phyloP scores from a whole-genome alignment of 2,329 filamentous ascomycete species.

The Pseudocercospora fuligena region DNA sequence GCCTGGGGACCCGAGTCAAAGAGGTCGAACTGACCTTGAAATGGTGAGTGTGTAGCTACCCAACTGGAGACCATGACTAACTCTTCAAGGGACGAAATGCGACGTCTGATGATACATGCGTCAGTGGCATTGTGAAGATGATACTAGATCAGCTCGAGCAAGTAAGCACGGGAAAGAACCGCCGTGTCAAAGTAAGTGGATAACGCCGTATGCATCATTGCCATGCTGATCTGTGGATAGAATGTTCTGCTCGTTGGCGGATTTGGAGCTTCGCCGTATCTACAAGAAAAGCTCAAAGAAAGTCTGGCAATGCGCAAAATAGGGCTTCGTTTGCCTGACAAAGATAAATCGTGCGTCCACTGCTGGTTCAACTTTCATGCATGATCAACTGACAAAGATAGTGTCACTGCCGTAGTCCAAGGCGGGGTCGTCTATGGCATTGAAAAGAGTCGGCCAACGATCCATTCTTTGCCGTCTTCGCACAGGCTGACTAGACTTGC shows the following conservation, averaged over 20 bases:
- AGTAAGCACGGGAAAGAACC: not conserved
- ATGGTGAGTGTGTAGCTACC: not conserved
- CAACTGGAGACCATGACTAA: not conserved
- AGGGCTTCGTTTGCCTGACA: not conserved
- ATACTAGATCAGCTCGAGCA: not conserved
- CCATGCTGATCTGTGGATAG: not conserved
- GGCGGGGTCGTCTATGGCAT: conserved; percentile 5
- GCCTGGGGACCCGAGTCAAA: not conserved
- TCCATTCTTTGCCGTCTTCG: not conserved
- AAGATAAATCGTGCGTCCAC: not conserved
- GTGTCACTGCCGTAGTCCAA: conserved; percentile 12
- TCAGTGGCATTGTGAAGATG: not conserved
- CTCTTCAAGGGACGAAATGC: not conserved
- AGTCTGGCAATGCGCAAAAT: not conserved
- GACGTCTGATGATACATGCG: not conserved
- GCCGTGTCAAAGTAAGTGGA: not conserved
- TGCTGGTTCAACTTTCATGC: not conserved
- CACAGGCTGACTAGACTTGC: not conserved
- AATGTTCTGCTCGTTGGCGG: conserved; percentile 7
- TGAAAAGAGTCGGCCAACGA: not conserved
- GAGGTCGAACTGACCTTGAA: conserved; percentile 6
- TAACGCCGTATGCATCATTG: not conserved
- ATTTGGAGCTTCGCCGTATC: conserved; percentile 13
- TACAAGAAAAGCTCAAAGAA: conserved; percentile 5
- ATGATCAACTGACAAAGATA: not conserved